Evolutionary conservation across 345 rosid genomes (phyloP), one percentile per base, ranked within the genome.

Genomic region (Erucastrum elatum): DNA sequence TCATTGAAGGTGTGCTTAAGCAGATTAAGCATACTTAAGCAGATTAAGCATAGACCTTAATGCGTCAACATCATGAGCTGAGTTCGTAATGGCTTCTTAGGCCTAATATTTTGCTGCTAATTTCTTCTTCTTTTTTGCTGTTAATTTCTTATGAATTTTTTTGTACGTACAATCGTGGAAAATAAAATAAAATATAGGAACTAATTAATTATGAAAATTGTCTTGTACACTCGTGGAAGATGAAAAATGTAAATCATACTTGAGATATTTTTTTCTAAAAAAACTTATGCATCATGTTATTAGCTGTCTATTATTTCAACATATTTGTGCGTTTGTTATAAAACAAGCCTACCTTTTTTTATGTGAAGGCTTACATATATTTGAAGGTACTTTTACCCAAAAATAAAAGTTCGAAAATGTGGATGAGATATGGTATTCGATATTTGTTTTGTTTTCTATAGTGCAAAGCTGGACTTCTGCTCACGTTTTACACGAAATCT

Each of bases 21-120:
- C 26, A 76, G 30, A 31, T 63, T 41, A 46, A 74, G 63, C 35
- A 51, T 30, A 27, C 10, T 35, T 71, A 25, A 58, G 53, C 26
- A 76, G 30, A 31, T 63, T 41, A 46, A 74, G 63, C 35, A 51
- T 30, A 27, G 29, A 68, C 41, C 34, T 11, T 55, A 12, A 44
- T 64, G 62, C 63, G 65, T 74, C 34, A 35, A 58, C 13, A 53
- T 56, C 66, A 35, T 3, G 58, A 31, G 4, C 13, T 26, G 51
- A 49, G 35, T 74, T 34, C 11, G 41, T 59, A 39, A 15, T 68
- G 61, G 16, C n/a, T 37, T 73, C 77, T 73, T 44, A 10, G 30
- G 25, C 6, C 7, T 33, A n/a, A 0, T 44, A 0, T 16, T 5
- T 46, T 10, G 33, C 61, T 63, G 30, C 10, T 63, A 39, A 26